Conservation (phyloP, 2,329 filamentous ascomycete species). For the Ceratocystis alfenasii region DNA sequence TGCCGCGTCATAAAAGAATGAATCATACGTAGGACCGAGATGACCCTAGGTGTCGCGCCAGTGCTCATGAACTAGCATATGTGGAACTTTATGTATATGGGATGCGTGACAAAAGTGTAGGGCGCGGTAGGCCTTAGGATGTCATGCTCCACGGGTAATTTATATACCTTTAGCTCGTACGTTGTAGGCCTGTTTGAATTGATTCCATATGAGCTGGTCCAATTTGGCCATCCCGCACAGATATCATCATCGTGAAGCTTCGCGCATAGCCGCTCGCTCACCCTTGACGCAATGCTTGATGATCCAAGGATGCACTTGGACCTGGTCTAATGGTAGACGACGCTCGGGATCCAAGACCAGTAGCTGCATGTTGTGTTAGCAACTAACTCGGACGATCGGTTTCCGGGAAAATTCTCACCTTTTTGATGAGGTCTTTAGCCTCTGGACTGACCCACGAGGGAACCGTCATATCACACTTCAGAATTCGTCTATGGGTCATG, state of each 20-base stretch:
- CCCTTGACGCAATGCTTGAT: conserved; percentile 76
- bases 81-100: neutral
- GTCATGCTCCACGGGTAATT: neutral
- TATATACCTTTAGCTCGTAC: conserved; percentile 3
- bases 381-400: neutral
- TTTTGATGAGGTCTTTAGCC: conserved; percentile 84
- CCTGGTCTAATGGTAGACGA: conserved; percentile 76
- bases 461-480: conserved; percentile 80
- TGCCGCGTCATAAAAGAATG: neutral
- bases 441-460: conserved; percentile 83
- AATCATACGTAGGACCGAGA: neutral
- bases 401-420: conserved; percentile 40
- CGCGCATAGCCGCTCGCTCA: conserved; percentile 41
- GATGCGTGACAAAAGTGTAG: neutral
- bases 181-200: neutral
- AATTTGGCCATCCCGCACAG: conserved; percentile 21
- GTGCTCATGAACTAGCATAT: neutral
- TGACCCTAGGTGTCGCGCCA: neutral
- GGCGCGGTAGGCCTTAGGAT: neutral
- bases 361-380: conserved; percentile 40
- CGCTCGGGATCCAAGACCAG: conserved; percentile 90
- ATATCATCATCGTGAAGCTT: conserved; percentile 30
- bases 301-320: conserved; percentile 90
- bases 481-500: conserved; percentile 87
- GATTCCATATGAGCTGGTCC: neutral